Conservation (phyloP, 495 filamentous ascomycete genomes). For the Margaritispora aquatica region DNA sequence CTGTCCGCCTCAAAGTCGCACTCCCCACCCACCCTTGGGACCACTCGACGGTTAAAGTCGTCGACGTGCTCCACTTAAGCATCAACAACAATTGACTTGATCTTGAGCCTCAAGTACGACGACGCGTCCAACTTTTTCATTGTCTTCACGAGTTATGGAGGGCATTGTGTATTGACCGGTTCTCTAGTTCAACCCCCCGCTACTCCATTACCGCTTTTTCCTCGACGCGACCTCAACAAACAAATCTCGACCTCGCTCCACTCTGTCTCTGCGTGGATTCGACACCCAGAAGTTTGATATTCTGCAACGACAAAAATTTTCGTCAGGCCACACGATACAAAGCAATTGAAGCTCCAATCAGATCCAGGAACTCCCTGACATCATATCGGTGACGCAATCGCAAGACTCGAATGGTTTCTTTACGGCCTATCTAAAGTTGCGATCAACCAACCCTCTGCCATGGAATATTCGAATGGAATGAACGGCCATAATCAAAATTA, state of each 20-base stretch:
- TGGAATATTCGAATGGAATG: constrained; percentile 20
- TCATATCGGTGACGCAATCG: constrained; percentile 11
- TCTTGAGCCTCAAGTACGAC: constrained; percentile 15
- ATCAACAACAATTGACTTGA: constrained; percentile 10
- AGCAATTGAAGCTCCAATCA: background rate
- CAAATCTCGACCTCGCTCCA: background rate
- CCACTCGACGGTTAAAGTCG: constrained; percentile 22
- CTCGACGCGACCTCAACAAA: background rate
- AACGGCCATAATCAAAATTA: constrained; percentile 19
- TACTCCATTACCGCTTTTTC: background rate
- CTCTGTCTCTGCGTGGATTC: background rate
- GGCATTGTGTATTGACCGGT: background rate
- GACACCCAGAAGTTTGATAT: background rate
- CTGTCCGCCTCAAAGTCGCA: constrained; percentile 9
- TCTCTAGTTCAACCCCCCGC: background rate
- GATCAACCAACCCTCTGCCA: constrained; percentile 11
- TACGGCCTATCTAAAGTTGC: background rate
- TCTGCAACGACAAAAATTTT: background rate
- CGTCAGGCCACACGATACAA: background rate
- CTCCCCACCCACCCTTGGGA: constrained; percentile 3
- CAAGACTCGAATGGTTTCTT: constrained; percentile 16
- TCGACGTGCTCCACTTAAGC: constrained; percentile 20
- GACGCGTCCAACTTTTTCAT: background rate
- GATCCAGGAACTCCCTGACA: background rate
- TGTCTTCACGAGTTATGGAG: background rate